Evolutionary conservation across 2,329 filamentous ascomycete species (phyloP).

Genomic region (Ilyonectria mors-panacis): DNA sequence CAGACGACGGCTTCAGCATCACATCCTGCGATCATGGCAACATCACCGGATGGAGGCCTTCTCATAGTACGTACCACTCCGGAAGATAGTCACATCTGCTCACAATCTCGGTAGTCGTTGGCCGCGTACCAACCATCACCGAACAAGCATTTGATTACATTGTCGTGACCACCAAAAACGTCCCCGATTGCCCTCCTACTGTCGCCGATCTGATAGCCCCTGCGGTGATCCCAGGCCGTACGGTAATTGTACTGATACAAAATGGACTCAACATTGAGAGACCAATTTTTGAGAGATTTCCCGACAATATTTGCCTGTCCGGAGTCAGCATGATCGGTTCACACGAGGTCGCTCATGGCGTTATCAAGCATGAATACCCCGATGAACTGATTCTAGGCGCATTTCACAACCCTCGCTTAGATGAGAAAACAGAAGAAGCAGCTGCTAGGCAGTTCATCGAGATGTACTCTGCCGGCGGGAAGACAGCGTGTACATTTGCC

Average conservation of each 20-base stretch:
- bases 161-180: conserved; percentile 14
- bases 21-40: not conserved
- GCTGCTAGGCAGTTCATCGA: conserved; percentile 6
- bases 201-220: conserved; percentile 1
- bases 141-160: conserved; percentile 8
- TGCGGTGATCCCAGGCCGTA: conserved; percentile 4
- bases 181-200: conserved; percentile 4
- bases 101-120: not conserved
- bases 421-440: not conserved
- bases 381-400: conserved; percentile 12
- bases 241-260: conserved; percentile 9
- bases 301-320: conserved; percentile 7
- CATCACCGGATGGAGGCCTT: not conserved
- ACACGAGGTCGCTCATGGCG: not conserved
- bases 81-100: not conserved
- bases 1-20: conserved; percentile 6
- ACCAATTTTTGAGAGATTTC: conserved; percentile 7
- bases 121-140: not conserved
- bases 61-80: not conserved
- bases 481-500: conserved; percentile 1
- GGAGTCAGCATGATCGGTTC: conserved; percentile 15
- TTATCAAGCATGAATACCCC: conserved; percentile 5
- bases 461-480: conserved; percentile 8
- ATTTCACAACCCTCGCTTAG: conserved; percentile 8
- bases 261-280: conserved; percentile 17